Evolutionary conservation across 192 early-diverging fungal genomes (phyloP).

Genomic region (Backusella australiensis): DNA sequence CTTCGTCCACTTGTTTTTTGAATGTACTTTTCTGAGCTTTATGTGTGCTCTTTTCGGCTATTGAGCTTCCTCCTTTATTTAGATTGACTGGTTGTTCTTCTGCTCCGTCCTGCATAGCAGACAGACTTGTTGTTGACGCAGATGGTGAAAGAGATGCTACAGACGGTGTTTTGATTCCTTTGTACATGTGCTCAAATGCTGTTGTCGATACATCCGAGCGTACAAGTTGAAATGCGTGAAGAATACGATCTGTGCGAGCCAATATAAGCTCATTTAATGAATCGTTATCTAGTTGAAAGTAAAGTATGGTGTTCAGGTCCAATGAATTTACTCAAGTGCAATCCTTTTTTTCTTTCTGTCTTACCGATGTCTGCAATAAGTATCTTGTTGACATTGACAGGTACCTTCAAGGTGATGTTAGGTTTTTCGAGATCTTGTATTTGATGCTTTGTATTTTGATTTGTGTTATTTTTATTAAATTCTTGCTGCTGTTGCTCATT

Average conservation of each 20-base stretch:
- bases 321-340: not conserved
- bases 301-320: not conserved
- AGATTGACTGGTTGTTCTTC: not conserved
- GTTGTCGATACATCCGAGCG: constrained; percentile 18
- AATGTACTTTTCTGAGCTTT: not conserved
- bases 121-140: constrained; percentile 11
- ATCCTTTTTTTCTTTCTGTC: not conserved
- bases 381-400: constrained; percentile 56
- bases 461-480: not conserved
- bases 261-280: constrained; percentile 52
- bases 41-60: not conserved
- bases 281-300: constrained; percentile 45
- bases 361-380: constrained; percentile 58
- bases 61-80: not conserved
- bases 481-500: not conserved
- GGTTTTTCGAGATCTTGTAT: constrained; percentile 28
- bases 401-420: constrained; percentile 46
- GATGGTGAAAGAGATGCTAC: constrained; percentile 23
- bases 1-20: not conserved
- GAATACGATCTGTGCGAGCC: constrained; percentile 54
- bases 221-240: constrained; percentile 46
- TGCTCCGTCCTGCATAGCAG: not conserved
- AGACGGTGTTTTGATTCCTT: constrained; percentile 4
- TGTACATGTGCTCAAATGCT: constrained; percentile 10
- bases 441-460: not conserved